Evolutionary conservation across 2,329 filamentous ascomycete genomes (phyloP), one percentile per base, ranked within the genome.

Genomic region (Diaporthe citri): DNA sequence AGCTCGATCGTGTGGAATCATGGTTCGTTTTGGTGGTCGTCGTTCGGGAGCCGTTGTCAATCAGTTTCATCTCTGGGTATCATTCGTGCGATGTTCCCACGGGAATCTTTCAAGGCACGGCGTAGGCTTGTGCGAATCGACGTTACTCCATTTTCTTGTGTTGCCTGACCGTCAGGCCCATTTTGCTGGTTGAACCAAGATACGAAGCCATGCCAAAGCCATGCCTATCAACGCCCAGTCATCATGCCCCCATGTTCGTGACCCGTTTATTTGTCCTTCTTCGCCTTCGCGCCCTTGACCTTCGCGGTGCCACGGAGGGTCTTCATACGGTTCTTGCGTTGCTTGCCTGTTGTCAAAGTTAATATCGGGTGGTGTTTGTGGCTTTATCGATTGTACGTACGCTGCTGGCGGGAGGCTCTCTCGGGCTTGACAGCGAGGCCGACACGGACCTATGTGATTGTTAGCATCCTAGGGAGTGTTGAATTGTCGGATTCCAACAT

Each of bases 271-370:
- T 94, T 93, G 89, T 95, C 95, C 94, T 98, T 97, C 93, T 97
- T 97, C 88, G 94, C 92, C 90, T 93, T 92, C 86, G 93, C 93
- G 87, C 95, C 95, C 95, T 98, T 98, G 91, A 93, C 93, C 95
- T 99, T 99, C 85, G 95, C 96, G 83, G 95, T 97, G 87, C 97
- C 97, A 83, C 97, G 94, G 88, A 98, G 94, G 86, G 96, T 97
- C 95, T 99, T 98, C 89, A 94, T 93, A 88, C 96, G 93, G 95
- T 99, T 99, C 95, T 99, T 99, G 91, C 97, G 94, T 91, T 98
- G 97, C 92, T 99, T 99, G 93, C 96, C 96, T 98, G 88, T 90
- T 82, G 76, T 75, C 15, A 51, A 55, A 74, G 31, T 69, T 76
- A 74, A 70, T 20, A 71, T 25, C 60, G 36, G 7, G 31, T 22